A percentile compares a stretch with the other conserved stretches of the same genome.
phyloP scores from a whole-genome alignment of 2,329 filamentous ascomycete species.

The Beauveria sp. region DNA sequence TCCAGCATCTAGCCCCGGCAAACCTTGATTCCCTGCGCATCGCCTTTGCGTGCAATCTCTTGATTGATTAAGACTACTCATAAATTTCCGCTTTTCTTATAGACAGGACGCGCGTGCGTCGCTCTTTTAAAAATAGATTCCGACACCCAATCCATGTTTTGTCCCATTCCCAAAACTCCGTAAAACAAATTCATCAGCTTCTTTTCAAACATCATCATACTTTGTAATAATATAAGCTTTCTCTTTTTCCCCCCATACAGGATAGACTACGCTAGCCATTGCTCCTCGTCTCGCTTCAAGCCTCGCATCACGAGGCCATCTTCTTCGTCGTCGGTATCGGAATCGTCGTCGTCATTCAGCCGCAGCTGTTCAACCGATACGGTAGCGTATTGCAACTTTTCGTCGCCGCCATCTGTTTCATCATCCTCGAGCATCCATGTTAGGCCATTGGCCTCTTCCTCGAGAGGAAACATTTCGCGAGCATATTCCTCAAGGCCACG shows the following conservation, averaged over 20 bases:
- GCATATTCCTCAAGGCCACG: slow-evolving; percentile 91
- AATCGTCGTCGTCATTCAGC: slow-evolving; percentile 34
- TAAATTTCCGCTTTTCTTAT: background rate
- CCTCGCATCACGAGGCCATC: slow-evolving; percentile 52
- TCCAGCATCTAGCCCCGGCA: background rate
- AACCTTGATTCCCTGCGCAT: background rate
- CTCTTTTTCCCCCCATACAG: background rate
- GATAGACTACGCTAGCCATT: slow-evolving; percentile 41
- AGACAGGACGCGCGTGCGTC: slow-evolving; percentile 2
- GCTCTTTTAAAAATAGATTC: background rate
- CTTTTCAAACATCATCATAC: slow-evolving; percentile 1
- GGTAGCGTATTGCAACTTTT: slow-evolving; percentile 26
- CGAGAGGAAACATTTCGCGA: slow-evolving; percentile 83
- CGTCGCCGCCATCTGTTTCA: slow-evolving; percentile 30
- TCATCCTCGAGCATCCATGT: slow-evolving; percentile 75
- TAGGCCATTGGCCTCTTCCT: slow-evolving; percentile 88
- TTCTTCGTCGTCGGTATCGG: slow-evolving; percentile 44
- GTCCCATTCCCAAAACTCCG: slow-evolving; percentile 6
- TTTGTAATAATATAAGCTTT: background rate
- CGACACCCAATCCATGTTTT: background rate
- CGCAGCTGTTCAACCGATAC: slow-evolving; percentile 31
- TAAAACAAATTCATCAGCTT: slow-evolving; percentile 8
- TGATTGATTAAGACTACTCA: background rate
- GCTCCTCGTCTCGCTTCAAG: slow-evolving; percentile 49
- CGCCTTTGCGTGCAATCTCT: background rate